phyloP scores from a whole-genome alignment of 768 basidiomycete species.

The Suillus alpinus region DNA sequence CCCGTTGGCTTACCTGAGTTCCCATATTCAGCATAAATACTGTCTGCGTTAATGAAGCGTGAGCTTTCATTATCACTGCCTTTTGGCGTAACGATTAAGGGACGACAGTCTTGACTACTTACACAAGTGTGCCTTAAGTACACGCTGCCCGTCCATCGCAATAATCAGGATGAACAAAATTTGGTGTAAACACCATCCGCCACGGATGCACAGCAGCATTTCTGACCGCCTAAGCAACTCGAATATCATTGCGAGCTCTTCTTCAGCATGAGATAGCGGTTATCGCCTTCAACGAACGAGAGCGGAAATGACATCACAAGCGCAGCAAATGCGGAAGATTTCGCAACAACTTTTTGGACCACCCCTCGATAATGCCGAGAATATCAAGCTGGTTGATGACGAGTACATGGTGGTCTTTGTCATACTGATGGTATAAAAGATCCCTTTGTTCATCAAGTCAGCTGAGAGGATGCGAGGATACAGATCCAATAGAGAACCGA shows the following conservation, averaged over 20 bases:
- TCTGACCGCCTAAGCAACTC: neutral
- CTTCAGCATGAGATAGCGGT: neutral
- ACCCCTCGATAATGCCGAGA: constrained; percentile 29
- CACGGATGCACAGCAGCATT: neutral
- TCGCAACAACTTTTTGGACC: neutral
- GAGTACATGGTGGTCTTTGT: constrained; percentile 26
- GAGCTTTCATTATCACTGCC: too few relatives aligned
- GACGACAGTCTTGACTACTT: too few relatives aligned
- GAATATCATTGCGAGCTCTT: neutral
- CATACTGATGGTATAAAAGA: constrained; percentile 20
- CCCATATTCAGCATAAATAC: too few relatives aligned
- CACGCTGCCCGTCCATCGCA: neutral
- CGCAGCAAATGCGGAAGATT: neutral
- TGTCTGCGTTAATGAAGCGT: too few relatives aligned
- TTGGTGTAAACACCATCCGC: neutral
- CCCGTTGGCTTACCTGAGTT: too few relatives aligned
- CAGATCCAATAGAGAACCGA: constrained; percentile 4
- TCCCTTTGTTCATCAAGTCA: neutral
- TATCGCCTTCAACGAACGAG: neutral
- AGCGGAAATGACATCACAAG: neutral
- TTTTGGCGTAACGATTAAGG: too few relatives aligned
- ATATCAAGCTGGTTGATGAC: constrained; percentile 21
- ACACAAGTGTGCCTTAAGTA: neutral
- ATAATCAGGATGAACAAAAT: neutral
- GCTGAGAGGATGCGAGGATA: neutral